Percentiles rank a stretch among this genome's conserved stretches.
phyloP scores from a whole-genome alignment of 352 stramenopile species.

The Globisporangium lucens region DNA sequence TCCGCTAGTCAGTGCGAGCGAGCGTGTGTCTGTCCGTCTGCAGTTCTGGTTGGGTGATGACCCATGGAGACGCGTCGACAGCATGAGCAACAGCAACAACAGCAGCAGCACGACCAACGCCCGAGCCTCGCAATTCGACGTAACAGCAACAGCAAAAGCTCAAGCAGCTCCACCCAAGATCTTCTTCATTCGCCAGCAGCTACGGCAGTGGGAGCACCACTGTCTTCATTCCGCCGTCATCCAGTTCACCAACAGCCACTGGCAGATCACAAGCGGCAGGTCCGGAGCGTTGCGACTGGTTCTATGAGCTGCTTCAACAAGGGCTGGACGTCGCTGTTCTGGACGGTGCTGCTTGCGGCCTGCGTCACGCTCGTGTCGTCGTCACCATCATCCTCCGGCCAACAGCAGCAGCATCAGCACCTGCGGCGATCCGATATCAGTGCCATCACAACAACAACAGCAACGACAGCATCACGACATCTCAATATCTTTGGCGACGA shows the following conservation, averaged over 20 bases:
- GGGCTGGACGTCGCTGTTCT: constrained; percentile 4
- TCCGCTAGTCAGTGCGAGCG: background rate
- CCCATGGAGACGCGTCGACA: constrained; percentile 8
- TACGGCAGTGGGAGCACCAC: background rate
- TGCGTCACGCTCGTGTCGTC: background rate
- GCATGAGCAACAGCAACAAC: constrained; percentile 7
- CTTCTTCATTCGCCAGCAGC: background rate
- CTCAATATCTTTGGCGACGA: constrained; percentile 51
- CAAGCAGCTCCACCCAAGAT: background rate
- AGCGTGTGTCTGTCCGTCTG: background rate
- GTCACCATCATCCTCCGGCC: background rate
- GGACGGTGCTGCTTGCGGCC: constrained; percentile 7
- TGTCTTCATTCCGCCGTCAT: background rate
- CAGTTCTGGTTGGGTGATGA: background rate
- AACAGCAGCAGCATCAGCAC: background rate
- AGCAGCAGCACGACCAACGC: background rate
- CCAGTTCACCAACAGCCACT: background rate
- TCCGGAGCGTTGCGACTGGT: background rate
- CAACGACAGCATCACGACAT: constrained; percentile 9
- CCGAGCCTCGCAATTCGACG: background rate
- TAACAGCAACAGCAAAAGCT: constrained; percentile 5
- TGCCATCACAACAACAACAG: background rate
- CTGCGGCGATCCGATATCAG: background rate
- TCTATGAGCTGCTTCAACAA: background rate
- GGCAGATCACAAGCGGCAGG: background rate